Evolutionary conservation across 495 filamentous ascomycete genomes (phyloP), one percentile per base, ranked within the genome.

Genomic region (Recurvomyces mirabilis): DNA sequence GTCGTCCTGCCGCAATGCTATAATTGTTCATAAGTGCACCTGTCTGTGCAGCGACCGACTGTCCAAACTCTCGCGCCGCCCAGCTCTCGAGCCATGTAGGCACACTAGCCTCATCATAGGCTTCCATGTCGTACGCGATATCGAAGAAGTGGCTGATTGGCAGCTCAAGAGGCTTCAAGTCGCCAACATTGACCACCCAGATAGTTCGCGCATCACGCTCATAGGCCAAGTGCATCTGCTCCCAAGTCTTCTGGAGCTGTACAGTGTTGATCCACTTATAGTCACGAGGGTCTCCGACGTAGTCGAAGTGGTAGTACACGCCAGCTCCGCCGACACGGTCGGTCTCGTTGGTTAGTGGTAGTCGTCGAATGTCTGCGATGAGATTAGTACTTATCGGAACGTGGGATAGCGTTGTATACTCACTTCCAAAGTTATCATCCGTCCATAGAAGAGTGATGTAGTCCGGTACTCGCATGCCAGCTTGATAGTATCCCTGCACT

Each of bases 151-250:
- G 77, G 48, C 62, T 75, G 55, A 84, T 78, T 24, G 80, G 79
- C 21, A 81, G 66, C 60, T 82, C 80, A 5, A 80, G 63, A 4
- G 75, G 72, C 56, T 84, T 84, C 37, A 85, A 62, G 53, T 87
- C 81, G 26, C 82, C 81, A 18, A 87, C 73, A 51, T 85, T 87
- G 54, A 84, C 77, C 31, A 85, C 71, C 82, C 82, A 85, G 47
- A 85, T 81, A 22, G 73, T 65, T 39, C 74, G 66, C 3, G 82
- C 81, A 19, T 75, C 67, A 24, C 78, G 66, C 14, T 71, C 60
- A 45, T 80, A 72, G 0, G 82, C 71, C 24, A 77, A 65, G 55
- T 72, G 64, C 70, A 83, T 78, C 58, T 78, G 76, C 58, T 82
- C 75, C 38, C 68, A 67, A 4, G 76, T 79, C 62, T 79, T 78